These are phyloP conservation scores for Colletotrichum sp. DNA, from an alignment of 2,329 filamentous ascomycete genomes.

Conservation along the genomic window DNA sequence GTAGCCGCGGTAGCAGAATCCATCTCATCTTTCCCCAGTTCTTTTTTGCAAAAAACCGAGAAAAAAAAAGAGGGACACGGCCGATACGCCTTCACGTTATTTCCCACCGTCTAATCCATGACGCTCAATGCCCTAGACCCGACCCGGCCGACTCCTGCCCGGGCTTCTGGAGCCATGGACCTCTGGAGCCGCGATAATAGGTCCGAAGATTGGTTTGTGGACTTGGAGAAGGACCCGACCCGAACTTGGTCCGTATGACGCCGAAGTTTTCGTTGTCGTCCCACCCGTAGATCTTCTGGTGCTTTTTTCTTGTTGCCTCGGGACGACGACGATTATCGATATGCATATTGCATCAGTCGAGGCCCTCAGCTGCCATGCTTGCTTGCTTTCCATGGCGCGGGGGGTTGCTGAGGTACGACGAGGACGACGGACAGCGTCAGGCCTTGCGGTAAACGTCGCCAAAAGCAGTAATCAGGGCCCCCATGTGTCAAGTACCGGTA, in stretches of 20 bases:
- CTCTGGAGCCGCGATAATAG: conserved; percentile 15
- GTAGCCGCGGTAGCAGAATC: conserved; percentile 16
- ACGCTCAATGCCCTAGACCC: conserved; percentile 9
- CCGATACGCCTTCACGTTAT: conserved; percentile 2
- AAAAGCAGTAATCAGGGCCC: background rate
- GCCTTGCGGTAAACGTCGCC: conserved; percentile 12
- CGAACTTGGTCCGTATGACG: conserved; percentile 14
- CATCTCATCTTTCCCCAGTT: conserved; percentile 14
- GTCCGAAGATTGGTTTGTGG: conserved; percentile 15
- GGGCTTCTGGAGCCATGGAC: background rate
- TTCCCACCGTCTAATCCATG: conserved; percentile 16
- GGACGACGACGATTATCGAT: background rate
- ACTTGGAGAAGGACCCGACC: background rate
- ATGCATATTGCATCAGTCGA: background rate
- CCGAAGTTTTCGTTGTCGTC: background rate
- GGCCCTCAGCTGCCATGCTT: background rate
- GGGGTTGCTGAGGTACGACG: background rate
- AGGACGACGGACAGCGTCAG: background rate
- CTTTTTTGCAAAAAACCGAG: background rate
- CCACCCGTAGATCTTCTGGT: background rate
- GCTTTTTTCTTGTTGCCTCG: background rate
- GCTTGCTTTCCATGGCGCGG: background rate
- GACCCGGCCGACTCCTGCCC: background rate
- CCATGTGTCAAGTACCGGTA: conserved; percentile 11
- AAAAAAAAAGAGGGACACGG: conserved; percentile 4